Conservation (phyloP, 2,329 filamentous ascomycete genomes). For the Colletotrichum chlorophyti region DNA sequence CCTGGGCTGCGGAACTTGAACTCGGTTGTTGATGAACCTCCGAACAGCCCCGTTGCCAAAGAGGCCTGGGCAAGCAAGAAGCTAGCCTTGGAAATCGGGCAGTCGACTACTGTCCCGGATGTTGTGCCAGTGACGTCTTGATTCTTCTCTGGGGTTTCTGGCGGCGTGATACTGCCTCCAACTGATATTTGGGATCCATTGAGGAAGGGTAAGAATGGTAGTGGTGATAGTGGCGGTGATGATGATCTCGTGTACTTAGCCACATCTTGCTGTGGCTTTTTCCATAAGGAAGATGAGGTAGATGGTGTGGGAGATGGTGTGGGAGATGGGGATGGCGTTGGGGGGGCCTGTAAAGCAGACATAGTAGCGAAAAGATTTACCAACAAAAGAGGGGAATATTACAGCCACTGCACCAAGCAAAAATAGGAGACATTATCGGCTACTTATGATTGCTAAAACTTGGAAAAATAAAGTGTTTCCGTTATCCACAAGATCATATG, state of each 20-base stretch:
- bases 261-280: slow-evolving; percentile 4
- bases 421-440: neutral
- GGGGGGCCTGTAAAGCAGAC: neutral
- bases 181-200: neutral
- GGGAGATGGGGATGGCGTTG: slow-evolving; percentile 1
- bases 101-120: neutral
- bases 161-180: slow-evolving; percentile 3
- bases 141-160: neutral
- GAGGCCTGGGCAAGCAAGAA: slow-evolving; percentile 22
- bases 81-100: slow-evolving; percentile 21
- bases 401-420: neutral
- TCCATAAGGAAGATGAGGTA: neutral
- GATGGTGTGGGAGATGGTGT: neutral
- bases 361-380: neutral
- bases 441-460: neutral
- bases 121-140: neutral
- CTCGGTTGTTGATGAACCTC: neutral
- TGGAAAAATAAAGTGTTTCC: neutral
- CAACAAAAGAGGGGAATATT: neutral
- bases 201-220: neutral
- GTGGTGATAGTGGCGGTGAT: neutral
- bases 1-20: slow-evolving; percentile 5
- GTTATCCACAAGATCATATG: neutral
- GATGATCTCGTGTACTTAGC: neutral
- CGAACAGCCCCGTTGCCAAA: neutral